These are phyloP conservation scores for Blastobotrys peoriensis DNA, from an alignment of 805 yeast species.

Conservation along the genomic window DNA sequence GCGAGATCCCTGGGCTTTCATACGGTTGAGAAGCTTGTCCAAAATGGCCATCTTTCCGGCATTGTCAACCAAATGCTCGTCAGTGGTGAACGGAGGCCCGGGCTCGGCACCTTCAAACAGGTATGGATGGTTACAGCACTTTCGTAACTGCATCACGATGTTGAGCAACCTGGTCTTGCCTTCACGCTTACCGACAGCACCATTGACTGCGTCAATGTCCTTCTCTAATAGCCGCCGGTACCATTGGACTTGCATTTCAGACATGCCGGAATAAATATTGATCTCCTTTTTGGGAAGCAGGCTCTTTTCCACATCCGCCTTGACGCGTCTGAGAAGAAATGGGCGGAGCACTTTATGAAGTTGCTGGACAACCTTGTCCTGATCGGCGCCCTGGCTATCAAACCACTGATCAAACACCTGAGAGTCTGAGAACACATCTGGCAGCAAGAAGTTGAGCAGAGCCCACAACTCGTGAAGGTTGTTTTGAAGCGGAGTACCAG, in stretches of 20 bases:
- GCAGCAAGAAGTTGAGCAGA: conserved; percentile 75
- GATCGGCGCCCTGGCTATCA: conserved; percentile 43
- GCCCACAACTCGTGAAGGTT: conserved; percentile 97
- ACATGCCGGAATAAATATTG: conserved; percentile 91
- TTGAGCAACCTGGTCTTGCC: conserved; percentile 77
- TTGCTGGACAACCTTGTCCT: conserved; percentile 82
- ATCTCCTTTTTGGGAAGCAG: conserved; percentile 84
- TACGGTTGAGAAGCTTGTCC: conserved; percentile 71
- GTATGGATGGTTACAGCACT: conserved; percentile 97
- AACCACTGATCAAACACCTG: conserved; percentile 92
- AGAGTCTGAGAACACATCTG: conserved; percentile 93
- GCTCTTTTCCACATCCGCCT: conserved; percentile 88
- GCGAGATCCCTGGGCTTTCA: conserved; percentile 76
- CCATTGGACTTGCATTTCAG: conserved; percentile 93
- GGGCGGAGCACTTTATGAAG: conserved; percentile 83
- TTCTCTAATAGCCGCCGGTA: conserved; percentile 79
- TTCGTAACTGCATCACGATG: conserved; percentile 93
- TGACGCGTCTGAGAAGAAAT: conserved; percentile 80
- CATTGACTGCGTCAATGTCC: conserved; percentile 93
- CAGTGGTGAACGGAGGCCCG: conserved; percentile 95
- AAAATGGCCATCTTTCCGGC: conserved; percentile 87
- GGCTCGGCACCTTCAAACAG: conserved; percentile 99
- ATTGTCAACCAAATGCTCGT: conserved; percentile 82
- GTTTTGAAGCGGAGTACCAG: conserved; percentile 95
- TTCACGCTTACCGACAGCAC: conserved; percentile 85